Conservation (phyloP, 257 asterid species). For the Apocynum venetum region DNA sequence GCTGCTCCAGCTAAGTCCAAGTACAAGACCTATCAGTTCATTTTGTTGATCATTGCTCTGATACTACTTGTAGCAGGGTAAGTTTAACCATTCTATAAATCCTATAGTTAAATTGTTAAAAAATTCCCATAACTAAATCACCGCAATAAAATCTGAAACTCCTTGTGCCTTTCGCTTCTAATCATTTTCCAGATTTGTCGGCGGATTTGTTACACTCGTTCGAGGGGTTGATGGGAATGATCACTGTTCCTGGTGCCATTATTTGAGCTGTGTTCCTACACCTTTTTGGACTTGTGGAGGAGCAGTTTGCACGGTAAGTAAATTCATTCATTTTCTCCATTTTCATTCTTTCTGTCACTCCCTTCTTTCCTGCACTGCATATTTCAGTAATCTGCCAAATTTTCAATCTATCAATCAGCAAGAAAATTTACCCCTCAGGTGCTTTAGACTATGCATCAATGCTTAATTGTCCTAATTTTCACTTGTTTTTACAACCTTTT, state of each 20-base stretch:
- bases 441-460: too few species aligned
- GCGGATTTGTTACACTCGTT: slow-evolving; percentile 42
- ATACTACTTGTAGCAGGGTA: slow-evolving; percentile 47
- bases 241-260: slow-evolving; percentile 87
- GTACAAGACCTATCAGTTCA: slow-evolving; percentile 65
- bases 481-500: too few species aligned
- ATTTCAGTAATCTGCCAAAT: too few species aligned
- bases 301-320: slow-evolving; percentile 58
- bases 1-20: slow-evolving; percentile 41
- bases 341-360: too few species aligned
- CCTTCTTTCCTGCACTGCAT: too few species aligned
- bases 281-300: slow-evolving; percentile 74
- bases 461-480: too few species aligned
- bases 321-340: not conserved
- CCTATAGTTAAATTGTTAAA: too few species aligned
- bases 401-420: too few species aligned
- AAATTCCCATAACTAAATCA: too few species aligned
- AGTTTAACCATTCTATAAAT: not conserved
- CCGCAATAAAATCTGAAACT: too few species aligned
- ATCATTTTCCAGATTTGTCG: slow-evolving; percentile 32
- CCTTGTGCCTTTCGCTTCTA: too few species aligned
- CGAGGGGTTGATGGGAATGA: slow-evolving; percentile 71
- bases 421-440: too few species aligned
- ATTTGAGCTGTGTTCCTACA: slow-evolving; percentile 76
- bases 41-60: slow-evolving; percentile 38